These are phyloP conservation scores for Sporothrix dimorphospora DNA, from an alignment of 2,329 filamentous ascomycete genomes.

Conservation along the genomic window DNA sequence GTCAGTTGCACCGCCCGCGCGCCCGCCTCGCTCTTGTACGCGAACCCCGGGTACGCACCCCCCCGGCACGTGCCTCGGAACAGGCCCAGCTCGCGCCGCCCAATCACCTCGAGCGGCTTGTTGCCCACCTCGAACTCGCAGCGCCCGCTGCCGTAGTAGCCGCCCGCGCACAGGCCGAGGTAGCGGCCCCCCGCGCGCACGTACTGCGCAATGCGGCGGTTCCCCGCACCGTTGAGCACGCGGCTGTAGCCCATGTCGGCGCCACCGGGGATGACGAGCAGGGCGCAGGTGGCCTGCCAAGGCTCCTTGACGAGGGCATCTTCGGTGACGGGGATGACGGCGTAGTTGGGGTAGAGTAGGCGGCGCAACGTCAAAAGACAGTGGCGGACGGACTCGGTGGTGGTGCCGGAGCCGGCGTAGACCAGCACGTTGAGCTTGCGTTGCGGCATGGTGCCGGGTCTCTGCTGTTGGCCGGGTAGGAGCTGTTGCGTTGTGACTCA, in stretches of 20 bases:
- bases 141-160: constrained; percentile 79
- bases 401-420: constrained; percentile 83
- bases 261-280: constrained; percentile 90
- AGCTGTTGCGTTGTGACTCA: background rate
- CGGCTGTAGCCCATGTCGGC: constrained; percentile 93
- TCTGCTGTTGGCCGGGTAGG: background rate
- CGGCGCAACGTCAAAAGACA: constrained; percentile 84
- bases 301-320: constrained; percentile 84
- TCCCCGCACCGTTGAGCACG: constrained; percentile 83
- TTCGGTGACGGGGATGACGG: constrained; percentile 82
- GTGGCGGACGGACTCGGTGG: constrained; percentile 85
- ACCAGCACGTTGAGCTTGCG: constrained; percentile 88
- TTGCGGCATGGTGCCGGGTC: constrained; percentile 56
- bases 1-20: constrained; percentile 71
- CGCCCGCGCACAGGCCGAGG: constrained; percentile 91
- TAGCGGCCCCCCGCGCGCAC: constrained; percentile 84
- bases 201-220: constrained; percentile 80
- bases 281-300: constrained; percentile 82
- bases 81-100: constrained; percentile 81
- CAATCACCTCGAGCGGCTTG: constrained; percentile 79
- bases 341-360: constrained; percentile 87
- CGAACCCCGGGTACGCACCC: constrained; percentile 84
- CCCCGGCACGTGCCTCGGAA: constrained; percentile 87
- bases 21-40: constrained; percentile 85
- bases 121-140: constrained; percentile 95